Percentiles rank a stretch among this genome's conserved stretches.
phyloP scores from a whole-genome alignment of 371 early-diverging fungal genomes.

The Mortierella polycephala region DNA sequence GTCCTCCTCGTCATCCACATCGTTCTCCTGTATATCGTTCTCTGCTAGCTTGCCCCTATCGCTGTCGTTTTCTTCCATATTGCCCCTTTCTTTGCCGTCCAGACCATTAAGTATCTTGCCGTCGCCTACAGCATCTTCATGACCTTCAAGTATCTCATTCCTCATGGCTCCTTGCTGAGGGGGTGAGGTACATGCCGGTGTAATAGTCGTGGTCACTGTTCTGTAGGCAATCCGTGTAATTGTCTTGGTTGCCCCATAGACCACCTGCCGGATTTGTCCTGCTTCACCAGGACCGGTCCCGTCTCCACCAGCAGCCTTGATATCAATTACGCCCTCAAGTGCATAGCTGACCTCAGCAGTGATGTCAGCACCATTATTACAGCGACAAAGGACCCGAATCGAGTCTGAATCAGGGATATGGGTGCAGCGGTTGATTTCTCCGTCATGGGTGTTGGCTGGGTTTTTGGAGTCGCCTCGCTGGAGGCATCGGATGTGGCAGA shows the following conservation, averaged over 20 bases:
- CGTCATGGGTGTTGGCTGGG: slow-evolving; percentile 7
- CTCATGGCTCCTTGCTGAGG: too few species aligned
- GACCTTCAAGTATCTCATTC: too few species aligned
- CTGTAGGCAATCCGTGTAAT: slow-evolving; percentile 10
- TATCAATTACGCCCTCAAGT: slow-evolving; percentile 40
- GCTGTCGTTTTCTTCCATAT: not conserved
- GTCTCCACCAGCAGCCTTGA: slow-evolving; percentile 25
- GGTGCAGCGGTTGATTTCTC: slow-evolving; percentile 35
- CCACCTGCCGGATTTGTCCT: slow-evolving; percentile 18
- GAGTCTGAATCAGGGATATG: slow-evolving; percentile 23
- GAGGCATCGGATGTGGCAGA: slow-evolving; percentile 50
- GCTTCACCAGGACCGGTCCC: slow-evolving; percentile 22
- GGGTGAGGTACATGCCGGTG: too few species aligned
- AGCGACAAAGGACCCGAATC: slow-evolving; percentile 53
- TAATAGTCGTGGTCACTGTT: slow-evolving; percentile 1
- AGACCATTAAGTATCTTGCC: too few species aligned
- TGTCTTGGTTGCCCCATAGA: slow-evolving; percentile 11
- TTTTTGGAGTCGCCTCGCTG: slow-evolving; percentile 40
- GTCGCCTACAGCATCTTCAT: too few species aligned
- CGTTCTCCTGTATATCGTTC: not conserved
- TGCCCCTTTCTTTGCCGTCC: too few species aligned
- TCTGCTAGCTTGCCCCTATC: too few species aligned
- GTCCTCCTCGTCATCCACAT: not conserved
- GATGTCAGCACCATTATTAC: slow-evolving; percentile 61
- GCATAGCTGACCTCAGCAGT: slow-evolving; percentile 57